phyloP scores from a whole-genome alignment of 257 asterid genomes.

The Verbascum thapsus region DNA sequence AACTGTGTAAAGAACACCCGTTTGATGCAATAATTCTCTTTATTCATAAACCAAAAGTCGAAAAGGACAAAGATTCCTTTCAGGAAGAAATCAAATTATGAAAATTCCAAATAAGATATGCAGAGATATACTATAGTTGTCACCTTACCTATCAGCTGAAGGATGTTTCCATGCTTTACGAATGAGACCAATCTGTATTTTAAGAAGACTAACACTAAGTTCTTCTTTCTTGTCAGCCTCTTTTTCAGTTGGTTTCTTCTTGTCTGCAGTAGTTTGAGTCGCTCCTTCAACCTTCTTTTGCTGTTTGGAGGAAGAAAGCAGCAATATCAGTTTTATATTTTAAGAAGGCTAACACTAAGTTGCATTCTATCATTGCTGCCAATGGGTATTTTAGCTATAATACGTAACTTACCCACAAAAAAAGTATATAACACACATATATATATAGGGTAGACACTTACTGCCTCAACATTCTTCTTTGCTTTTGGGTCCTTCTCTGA shows the following conservation, averaged over 20 bases:
- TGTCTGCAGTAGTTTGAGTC: conserved; percentile 48
- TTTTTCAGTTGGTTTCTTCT: conserved; percentile 44
- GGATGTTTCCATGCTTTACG: conserved; percentile 66
- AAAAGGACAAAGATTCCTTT: no score
- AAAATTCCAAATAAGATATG: no score
- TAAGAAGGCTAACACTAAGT: no score
- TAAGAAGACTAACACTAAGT: conserved; percentile 54
- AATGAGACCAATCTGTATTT: conserved; percentile 59
- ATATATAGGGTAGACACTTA: conserved; percentile 37
- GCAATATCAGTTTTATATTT: not conserved
- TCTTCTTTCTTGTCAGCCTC: conserved; percentile 53
- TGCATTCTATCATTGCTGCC: not conserved
- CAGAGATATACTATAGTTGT: not conserved
- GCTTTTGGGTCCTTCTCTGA: conserved; percentile 46
- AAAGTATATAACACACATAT: no score
- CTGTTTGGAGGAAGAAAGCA: conserved; percentile 16
- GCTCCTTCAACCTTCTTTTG: conserved; percentile 41
- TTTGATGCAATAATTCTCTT: no score
- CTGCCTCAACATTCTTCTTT: conserved; percentile 49
- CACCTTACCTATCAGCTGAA: conserved; percentile 60
- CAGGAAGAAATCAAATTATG: no score
- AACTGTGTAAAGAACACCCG: not conserved
- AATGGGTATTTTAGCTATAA: conserved; percentile 1
- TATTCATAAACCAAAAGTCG: no score
- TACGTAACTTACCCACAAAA: not conserved